phyloP scores from a whole-genome alignment of 202 grass and related monocot genomes.

The Elaeis oleifera region DNA sequence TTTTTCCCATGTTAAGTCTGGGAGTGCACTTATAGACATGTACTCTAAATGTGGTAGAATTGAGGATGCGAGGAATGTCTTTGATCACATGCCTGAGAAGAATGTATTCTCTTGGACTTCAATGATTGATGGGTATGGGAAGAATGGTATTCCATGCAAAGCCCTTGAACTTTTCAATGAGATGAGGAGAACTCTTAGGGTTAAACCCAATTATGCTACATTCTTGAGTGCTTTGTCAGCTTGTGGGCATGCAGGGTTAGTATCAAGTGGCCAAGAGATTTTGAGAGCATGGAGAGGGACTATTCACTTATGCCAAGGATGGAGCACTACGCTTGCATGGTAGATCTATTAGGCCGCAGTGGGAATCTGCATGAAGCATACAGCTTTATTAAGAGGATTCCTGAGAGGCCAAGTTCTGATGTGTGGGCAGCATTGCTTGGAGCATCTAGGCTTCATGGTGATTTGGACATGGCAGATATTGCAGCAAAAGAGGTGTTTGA shows the following conservation, averaged over 20 bases:
- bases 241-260: slow-evolving; percentile 61
- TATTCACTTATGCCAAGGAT: slow-evolving; percentile 46
- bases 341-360: slow-evolving; percentile 67
- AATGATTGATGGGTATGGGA: slow-evolving; percentile 89
- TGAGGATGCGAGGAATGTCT: slow-evolving; percentile 46
- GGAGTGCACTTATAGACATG: slow-evolving; percentile 75
- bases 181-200: slow-evolving; percentile 25
- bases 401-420: slow-evolving; percentile 47
- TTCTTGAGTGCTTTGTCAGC: slow-evolving; percentile 59
- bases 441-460: slow-evolving; percentile 56
- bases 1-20: slow-evolving; percentile 38
- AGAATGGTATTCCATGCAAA: slow-evolving; percentile 56
- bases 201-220: slow-evolving; percentile 60
- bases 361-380: slow-evolving; percentile 45
- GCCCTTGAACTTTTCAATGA: slow-evolving; percentile 48
- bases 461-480: slow-evolving; percentile 51
- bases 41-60: slow-evolving; percentile 75
- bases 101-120: slow-evolving; percentile 87
- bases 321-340: slow-evolving; percentile 92
- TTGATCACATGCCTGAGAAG: slow-evolving; percentile 40
- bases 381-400: slow-evolving; percentile 45
- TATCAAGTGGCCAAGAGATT: slow-evolving; percentile 44
- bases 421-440: slow-evolving; percentile 76
- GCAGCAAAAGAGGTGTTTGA: slow-evolving; percentile 54
- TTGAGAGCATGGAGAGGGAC: slow-evolving; percentile 80